Evolutionary conservation across 208 protist species (phyloP).

Genomic region (Trypanosoma platydactyli): DNA sequence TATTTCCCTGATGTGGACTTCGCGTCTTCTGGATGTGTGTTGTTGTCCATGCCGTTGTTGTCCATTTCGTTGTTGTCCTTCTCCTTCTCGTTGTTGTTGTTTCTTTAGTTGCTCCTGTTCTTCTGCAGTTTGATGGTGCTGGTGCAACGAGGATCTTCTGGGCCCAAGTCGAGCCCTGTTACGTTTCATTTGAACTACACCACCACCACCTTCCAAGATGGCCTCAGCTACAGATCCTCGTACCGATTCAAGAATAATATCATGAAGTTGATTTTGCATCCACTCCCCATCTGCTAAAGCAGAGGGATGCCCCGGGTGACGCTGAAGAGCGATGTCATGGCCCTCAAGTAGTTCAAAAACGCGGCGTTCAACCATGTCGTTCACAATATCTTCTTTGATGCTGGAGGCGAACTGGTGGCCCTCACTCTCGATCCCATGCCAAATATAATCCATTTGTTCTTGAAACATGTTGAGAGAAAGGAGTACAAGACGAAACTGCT

Average conservation of each 20-base stretch:
- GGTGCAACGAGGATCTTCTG: neutral
- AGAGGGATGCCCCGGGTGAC: slow-evolving; percentile 9
- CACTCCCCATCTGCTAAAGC: slow-evolving; percentile 26
- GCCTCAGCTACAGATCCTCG: slow-evolving; percentile 5
- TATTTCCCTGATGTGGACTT: too few relatives aligned
- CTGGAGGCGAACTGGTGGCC: neutral
- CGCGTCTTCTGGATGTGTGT: too few relatives aligned
- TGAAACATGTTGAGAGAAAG: slow-evolving; percentile 2
- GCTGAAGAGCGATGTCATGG: slow-evolving; percentile 22
- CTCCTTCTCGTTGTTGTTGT: too few relatives aligned
- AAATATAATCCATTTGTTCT: neutral
- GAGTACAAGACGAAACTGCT: slow-evolving; percentile 10
- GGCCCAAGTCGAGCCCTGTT: neutral
- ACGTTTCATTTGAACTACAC: neutral
- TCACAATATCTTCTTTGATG: slow-evolving; percentile 19
- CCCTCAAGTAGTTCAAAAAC: slow-evolving; percentile 15
- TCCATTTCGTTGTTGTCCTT: too few relatives aligned
- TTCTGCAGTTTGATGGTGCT: neutral
- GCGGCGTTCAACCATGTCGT: slow-evolving; percentile 15
- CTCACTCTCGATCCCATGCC: neutral
- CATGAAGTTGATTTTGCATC: slow-evolving; percentile 25
- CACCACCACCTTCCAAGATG: slow-evolving; percentile 1
- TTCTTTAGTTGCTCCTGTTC: too few relatives aligned
- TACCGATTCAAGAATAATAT: slow-evolving; percentile 8
- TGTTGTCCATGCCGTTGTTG: too few relatives aligned